A percentile compares a stretch with the other conserved stretches of the same genome.
phyloP scores from a whole-genome alignment of 768 basidiomycete genomes.

The Tylopilus felleus region DNA sequence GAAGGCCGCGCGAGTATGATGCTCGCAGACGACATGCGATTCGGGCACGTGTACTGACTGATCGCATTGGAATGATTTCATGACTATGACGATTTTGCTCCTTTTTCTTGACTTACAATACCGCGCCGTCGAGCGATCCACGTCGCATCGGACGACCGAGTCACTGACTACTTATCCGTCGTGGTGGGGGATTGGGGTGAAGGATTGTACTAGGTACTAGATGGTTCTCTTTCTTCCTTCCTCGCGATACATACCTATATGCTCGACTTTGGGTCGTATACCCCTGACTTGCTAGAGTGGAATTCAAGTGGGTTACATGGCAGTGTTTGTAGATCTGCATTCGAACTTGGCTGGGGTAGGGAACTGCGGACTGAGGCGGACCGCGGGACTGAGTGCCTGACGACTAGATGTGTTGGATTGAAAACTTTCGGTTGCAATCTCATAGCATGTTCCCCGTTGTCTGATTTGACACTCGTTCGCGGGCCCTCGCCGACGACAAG shows the following conservation, averaged over 20 bases:
- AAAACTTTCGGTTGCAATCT: too few relatives aligned
- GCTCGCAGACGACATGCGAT: background rate
- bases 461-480: too few relatives aligned
- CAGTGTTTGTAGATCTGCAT: background rate
- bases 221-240: background rate
- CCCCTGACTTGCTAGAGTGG: background rate
- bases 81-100: background rate
- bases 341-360: too few relatives aligned
- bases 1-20: constrained; percentile 26
- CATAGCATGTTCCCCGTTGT: too few relatives aligned
- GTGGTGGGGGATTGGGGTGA: background rate
- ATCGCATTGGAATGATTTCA: background rate
- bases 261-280: background rate
- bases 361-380: background rate
- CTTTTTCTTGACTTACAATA: background rate
- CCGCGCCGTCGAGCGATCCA: background rate
- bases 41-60: background rate
- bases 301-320: background rate
- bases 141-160: background rate
- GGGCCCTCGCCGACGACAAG: too few relatives aligned
- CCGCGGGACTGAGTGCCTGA: too few relatives aligned
- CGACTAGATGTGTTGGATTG: too few relatives aligned
- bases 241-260: background rate
- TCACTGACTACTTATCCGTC: background rate
- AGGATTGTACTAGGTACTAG: background rate